Percentiles rank a stretch among this genome's conserved stretches.
Evolutionary conservation across 2,329 filamentous ascomycete genomes (phyloP).

Genomic region (Neocucurbitaria cava): DNA sequence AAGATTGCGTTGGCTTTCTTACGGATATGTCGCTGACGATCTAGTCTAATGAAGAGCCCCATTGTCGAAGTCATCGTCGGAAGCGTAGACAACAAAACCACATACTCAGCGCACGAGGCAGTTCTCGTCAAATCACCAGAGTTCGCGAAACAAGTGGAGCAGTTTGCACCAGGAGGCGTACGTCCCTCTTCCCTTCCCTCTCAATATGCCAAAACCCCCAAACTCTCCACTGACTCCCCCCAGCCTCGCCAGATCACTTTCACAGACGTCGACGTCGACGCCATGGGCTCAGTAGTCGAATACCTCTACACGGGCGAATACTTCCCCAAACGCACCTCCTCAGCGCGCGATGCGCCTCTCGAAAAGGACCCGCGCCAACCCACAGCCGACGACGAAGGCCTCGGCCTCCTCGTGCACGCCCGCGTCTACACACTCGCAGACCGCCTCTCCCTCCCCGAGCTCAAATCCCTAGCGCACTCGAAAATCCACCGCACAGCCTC

Average conservation of each 20-base stretch:
- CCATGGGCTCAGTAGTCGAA: conserved; percentile 80
- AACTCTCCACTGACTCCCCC: background rate
- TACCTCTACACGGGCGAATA: conserved; percentile 88
- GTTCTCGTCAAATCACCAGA: conserved; percentile 77
- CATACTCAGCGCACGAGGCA: conserved; percentile 80
- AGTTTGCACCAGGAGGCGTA: conserved; percentile 69
- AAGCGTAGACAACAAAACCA: conserved; percentile 63
- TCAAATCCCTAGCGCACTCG: conserved; percentile 79
- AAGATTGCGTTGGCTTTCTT: background rate
- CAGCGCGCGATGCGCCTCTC: conserved; percentile 69
- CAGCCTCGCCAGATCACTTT: conserved; percentile 74
- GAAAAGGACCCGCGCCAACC: conserved; percentile 73
- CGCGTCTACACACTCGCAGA: conserved; percentile 88
- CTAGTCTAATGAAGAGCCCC: conserved; percentile 57
- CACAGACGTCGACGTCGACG: conserved; percentile 70
- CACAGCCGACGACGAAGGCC: conserved; percentile 75
- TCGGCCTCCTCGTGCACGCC: conserved; percentile 86
- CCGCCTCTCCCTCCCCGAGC: conserved; percentile 69
- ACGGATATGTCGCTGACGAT: conserved; percentile 16
- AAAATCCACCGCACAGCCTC: conserved; percentile 94
- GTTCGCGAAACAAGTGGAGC: conserved; percentile 69
- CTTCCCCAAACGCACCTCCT: conserved; percentile 70
- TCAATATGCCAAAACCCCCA: too few relatives aligned
- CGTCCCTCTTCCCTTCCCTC: too few relatives aligned
- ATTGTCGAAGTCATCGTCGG: conserved; percentile 56